These are phyloP conservation scores for Annulohypoxylon moriforme DNA, from an alignment of 495 filamentous ascomycete species.

Conservation along the genomic window DNA sequence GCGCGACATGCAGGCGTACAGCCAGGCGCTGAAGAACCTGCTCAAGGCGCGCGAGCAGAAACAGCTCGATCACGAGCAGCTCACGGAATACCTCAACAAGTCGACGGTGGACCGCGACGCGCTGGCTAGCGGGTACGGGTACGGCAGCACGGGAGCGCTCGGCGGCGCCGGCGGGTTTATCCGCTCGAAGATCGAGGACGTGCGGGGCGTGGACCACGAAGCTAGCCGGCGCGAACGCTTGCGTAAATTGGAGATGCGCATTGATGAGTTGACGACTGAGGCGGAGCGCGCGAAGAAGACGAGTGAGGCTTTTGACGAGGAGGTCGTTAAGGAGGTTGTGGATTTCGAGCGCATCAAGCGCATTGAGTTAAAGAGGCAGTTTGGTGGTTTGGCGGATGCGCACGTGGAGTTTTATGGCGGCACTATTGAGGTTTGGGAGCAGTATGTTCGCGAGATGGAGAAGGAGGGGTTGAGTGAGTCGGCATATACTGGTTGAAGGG, in stretches of 20 bases:
- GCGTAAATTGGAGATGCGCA: constrained; percentile 88
- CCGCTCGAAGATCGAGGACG: constrained; percentile 94
- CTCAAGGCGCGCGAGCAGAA: constrained; percentile 96
- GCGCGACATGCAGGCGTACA: constrained; percentile 94
- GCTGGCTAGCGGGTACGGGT: constrained; percentile 74
- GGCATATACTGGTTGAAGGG: constrained; percentile 21
- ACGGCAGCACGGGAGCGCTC: constrained; percentile 65
- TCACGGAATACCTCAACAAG: constrained; percentile 95
- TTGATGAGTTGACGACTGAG: constrained; percentile 87
- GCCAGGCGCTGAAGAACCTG: constrained; percentile 81
- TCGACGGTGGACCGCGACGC: constrained; percentile 87
- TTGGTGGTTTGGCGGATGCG: constrained; percentile 83
- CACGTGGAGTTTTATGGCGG: constrained; percentile 88
- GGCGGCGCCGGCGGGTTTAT: constrained; percentile 87
- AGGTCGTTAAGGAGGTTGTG: constrained; percentile 88
- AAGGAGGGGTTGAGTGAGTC: constrained; percentile 60
- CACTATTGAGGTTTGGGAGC: constrained; percentile 87
- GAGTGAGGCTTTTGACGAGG: constrained; percentile 90
- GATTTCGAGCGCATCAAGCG: constrained; percentile 98
- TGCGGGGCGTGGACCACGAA: constrained; percentile 96
- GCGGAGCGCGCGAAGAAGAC: constrained; percentile 86
- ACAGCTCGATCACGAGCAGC: constrained; percentile 94
- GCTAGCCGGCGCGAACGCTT: constrained; percentile 85
- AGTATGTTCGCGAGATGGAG: constrained; percentile 89
- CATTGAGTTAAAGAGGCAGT: constrained; percentile 87